Evolutionary conservation across 345 rosid species (phyloP), one percentile per base, ranked within the genome.

Genomic region (Nasturtium officinale): DNA sequence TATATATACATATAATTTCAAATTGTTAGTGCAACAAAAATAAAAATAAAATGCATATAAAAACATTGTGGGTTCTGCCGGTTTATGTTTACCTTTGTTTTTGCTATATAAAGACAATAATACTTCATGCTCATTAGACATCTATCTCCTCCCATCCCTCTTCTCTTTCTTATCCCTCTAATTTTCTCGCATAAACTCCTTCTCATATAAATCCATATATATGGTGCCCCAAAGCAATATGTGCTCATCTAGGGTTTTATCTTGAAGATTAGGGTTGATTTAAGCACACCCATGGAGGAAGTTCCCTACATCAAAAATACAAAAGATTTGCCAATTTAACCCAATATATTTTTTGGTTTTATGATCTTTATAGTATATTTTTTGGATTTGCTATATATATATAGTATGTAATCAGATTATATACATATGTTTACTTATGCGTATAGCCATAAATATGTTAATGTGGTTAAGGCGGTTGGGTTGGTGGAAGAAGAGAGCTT

Each of bases 401-500:
- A 37, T 53, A 23, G 2, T 74, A 17, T 32, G 2, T 13, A 16
- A 18, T 75, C 23, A 29, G 7, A 29, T 50, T 33, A 1, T 16
- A 18, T 30, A 56, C 2, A 67, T 67, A 30, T 40, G 33, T 7
- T 58, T 55, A 46, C 54, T 12, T 35, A 46, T 30, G n/a, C 18
- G n/a, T 56, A 21, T 58, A 66, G n/a, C 48, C 18, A 25, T 35
- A 23, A 11, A 55, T 6, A 32, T 47, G 20, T 26, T 33, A 13
- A 9, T 35, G 18, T 9, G 52, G n/a, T 46, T 55, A 76, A 4
- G 8, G 55, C 17, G 56, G 61, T 25, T 56, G 60, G 28, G 29
- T 56, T 47, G 67, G 67, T 50, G 46, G 48, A 59, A 20, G 72
- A 77, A 78, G 78, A 54, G 81, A 78, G 81, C 78, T 78, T 78